These are phyloP conservation scores for Aureoboletus auriporus DNA, from an alignment of 768 basidiomycete species.

Conservation along the genomic window DNA sequence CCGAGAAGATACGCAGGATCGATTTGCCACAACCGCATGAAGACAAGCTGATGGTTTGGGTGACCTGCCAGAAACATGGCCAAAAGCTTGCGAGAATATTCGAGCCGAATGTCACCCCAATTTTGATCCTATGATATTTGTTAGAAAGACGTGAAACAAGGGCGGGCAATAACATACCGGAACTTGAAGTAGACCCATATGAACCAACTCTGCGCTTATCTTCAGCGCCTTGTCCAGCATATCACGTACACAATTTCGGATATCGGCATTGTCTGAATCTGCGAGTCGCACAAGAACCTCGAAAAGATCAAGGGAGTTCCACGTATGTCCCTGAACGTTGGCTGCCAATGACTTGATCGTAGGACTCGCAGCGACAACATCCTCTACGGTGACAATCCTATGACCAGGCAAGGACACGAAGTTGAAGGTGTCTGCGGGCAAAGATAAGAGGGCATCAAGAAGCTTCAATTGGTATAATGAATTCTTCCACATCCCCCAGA, in stretches of 20 bases:
- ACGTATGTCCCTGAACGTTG: slow-evolving; percentile 87
- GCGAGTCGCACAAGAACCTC: slow-evolving; percentile 81
- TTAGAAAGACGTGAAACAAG: neutral
- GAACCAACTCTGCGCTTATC: slow-evolving; percentile 89
- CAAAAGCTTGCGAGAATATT: slow-evolving; percentile 81
- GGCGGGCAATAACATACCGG: slow-evolving; percentile 52
- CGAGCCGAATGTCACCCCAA: slow-evolving; percentile 86
- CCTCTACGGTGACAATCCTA: slow-evolving; percentile 83
- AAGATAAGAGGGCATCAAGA: slow-evolving; percentile 81
- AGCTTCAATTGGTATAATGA: slow-evolving; percentile 81
- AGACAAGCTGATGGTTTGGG: slow-evolving; percentile 93
- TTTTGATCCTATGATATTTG: slow-evolving; percentile 52
- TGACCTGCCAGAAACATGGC: slow-evolving; percentile 89
- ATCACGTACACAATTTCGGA: slow-evolving; percentile 75
- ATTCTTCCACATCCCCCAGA: slow-evolving; percentile 86
- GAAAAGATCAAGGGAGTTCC: slow-evolving; percentile 92
- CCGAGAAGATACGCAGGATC: slow-evolving; percentile 81
- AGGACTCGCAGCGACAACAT: slow-evolving; percentile 78
- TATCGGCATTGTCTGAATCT: slow-evolving; percentile 65
- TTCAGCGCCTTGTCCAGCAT: slow-evolving; percentile 93
- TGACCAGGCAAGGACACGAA: slow-evolving; percentile 84
- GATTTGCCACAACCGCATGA: slow-evolving; percentile 94
- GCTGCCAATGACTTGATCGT: slow-evolving; percentile 90
- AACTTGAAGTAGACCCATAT: slow-evolving; percentile 90
- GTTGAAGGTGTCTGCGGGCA: slow-evolving; percentile 89